Evolutionary conservation across 1,284 basidiomycete genomes (phyloP), one percentile per base, ranked within the genome.

Genomic region (Malassezia restricta): DNA sequence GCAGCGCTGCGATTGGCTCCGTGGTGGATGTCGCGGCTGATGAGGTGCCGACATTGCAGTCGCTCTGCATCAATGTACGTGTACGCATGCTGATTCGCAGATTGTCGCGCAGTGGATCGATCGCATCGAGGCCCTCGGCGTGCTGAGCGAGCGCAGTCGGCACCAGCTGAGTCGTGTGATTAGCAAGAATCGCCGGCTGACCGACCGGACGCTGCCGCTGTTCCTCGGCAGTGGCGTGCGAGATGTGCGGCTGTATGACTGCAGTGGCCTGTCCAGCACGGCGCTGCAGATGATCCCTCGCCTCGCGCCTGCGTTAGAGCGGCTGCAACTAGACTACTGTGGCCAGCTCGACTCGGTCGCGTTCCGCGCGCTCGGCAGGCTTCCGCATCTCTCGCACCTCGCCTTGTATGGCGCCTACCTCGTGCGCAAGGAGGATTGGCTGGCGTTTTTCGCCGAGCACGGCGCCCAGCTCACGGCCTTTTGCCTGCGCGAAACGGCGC

Each of bases 391-490:
- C 33, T 79, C 76, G 15, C 79, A 79, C 20, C 66, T 98, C 7
- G 85, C 87, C 65, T 83, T 98, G 6, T 82, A 87, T 27, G 92
- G 86, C 0, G 87, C 89, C 0, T 95, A 89, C 75, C 81, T 94
- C 24, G 84, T 94, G 27, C 82, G 83, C 41, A 76, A 80, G 6
- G 77, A 80, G 6, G 81, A 80, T 0, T 96, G 92, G 90, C 76
- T 80, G 41, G 67, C 76, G 0, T 89, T 94, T 75, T 82, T 95
- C 74, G 74, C 79, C 40, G 70, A 79, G 1, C 79, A 83, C 42
- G 76, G 76, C n/a, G 48, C 61, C n/a, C 69, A 76, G 2, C 78
- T 95, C 6, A 77, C 81, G 60, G 79, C 79, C 11, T 86, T 95
- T 74, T 77, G 84, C 43, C 83, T 96, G 58, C 85, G 71, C 4